Evolutionary conservation across 2,329 filamentous ascomycete genomes (phyloP).

Genomic region (Chaetomium globosum): DNA sequence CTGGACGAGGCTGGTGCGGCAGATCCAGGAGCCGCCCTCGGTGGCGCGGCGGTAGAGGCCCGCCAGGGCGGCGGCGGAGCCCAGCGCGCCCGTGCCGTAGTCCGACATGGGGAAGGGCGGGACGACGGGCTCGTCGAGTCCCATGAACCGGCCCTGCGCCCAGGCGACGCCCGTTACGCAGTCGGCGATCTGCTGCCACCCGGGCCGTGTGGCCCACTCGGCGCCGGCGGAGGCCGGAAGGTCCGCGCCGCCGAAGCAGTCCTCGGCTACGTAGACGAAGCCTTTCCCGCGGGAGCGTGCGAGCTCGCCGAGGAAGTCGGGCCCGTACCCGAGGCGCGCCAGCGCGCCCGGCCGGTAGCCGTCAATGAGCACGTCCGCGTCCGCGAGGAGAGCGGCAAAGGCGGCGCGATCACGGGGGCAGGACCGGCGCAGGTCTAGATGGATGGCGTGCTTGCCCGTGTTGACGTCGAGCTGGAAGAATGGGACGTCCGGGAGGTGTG

Average conservation of each 20-base stretch:
- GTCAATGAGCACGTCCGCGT: slow-evolving; percentile 66
- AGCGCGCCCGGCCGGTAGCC: slow-evolving; percentile 70
- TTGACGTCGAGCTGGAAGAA: slow-evolving; percentile 75
- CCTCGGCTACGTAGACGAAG: slow-evolving; percentile 69
- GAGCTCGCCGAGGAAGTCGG: slow-evolving; percentile 55
- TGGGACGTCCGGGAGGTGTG: slow-evolving; percentile 68
- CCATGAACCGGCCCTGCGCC: slow-evolving; percentile 66
- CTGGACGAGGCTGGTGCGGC: slow-evolving; percentile 65
- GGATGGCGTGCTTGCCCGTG: slow-evolving; percentile 68
- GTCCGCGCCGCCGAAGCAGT: slow-evolving; percentile 66
- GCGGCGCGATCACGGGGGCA: slow-evolving; percentile 50
- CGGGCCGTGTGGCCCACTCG: slow-evolving; percentile 65
- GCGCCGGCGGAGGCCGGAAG: slow-evolving; percentile 40
- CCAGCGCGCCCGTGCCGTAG: slow-evolving; percentile 74
- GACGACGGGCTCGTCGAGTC: slow-evolving; percentile 63
- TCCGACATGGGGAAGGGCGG: slow-evolving; percentile 66
- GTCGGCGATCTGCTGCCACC: slow-evolving; percentile 75
- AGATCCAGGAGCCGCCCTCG: slow-evolving; percentile 66
- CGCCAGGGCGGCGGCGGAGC: slow-evolving; percentile 66
- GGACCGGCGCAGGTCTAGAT: slow-evolving; percentile 62
- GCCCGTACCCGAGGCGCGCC: slow-evolving; percentile 64
- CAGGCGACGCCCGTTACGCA: slow-evolving; percentile 63
- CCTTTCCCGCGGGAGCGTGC: slow-evolving; percentile 61
- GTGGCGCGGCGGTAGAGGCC: slow-evolving; percentile 66
- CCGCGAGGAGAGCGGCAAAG: slow-evolving; percentile 63